Evolutionary conservation across 495 filamentous ascomycete genomes (phyloP).

Genomic region (Xanthoparmelia taractica): DNA sequence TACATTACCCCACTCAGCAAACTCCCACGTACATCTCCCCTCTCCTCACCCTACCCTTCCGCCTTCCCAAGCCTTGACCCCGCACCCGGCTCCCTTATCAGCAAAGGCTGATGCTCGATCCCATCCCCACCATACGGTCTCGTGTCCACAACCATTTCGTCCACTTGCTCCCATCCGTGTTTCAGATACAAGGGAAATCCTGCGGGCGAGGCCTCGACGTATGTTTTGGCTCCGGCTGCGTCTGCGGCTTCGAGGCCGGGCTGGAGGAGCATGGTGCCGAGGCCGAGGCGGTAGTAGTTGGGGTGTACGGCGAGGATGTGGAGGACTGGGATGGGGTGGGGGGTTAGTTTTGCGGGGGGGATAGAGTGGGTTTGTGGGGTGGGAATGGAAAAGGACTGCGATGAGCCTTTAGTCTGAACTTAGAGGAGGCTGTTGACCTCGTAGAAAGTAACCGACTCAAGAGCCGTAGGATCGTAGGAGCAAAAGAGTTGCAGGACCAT

Average conservation of each 20-base stretch:
- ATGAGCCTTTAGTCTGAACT: too few species aligned
- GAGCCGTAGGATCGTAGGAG: too few species aligned
- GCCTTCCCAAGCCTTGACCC: not conserved
- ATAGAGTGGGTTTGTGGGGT: not conserved
- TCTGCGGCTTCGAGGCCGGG: slow-evolving; percentile 47
- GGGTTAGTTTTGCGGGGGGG: too few species aligned
- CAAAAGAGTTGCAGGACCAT: too few species aligned
- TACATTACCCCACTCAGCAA: not conserved
- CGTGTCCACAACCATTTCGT: slow-evolving; percentile 34
- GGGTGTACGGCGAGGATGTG: slow-evolving; percentile 42
- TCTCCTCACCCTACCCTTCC: not conserved
- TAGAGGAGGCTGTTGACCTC: too few species aligned
- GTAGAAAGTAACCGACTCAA: too few species aligned
- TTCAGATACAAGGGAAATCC: slow-evolving; percentile 48
- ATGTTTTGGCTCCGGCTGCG: slow-evolving; percentile 37
- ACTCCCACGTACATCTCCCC: not conserved
- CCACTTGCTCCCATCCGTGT: slow-evolving; percentile 43
- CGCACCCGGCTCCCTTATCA: too few species aligned
- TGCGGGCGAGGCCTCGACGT: slow-evolving; percentile 46
- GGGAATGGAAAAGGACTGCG: too few species aligned
- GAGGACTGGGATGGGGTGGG: slow-evolving; percentile 10
- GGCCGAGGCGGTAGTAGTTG: slow-evolving; percentile 43
- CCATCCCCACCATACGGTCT: too few species aligned
- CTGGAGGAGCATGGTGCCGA: slow-evolving; percentile 40
- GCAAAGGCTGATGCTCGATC: too few species aligned